A percentile compares a stretch with the other conserved stretches of the same genome.
These are phyloP conservation scores for Debaryomyces psychrophilus DNA, from an alignment of 1,139 yeast genomes.

Conservation along the genomic window DNA sequence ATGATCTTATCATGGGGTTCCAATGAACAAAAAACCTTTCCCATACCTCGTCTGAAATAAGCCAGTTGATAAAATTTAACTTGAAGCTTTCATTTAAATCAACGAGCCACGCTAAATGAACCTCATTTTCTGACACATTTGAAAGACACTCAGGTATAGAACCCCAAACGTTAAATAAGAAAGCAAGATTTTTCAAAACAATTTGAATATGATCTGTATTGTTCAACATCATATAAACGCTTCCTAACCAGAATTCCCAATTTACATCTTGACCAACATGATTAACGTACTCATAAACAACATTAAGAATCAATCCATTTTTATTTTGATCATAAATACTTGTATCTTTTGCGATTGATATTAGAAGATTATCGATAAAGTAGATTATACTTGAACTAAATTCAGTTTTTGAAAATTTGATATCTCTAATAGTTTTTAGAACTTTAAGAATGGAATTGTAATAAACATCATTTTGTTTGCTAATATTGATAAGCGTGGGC, in stretches of 20 bases:
- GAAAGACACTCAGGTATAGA: constrained; percentile 52
- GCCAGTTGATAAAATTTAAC: constrained; percentile 55
- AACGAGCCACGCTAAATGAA: constrained; percentile 33
- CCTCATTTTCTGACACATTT: constrained; percentile 4
- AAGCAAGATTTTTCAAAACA: constrained; percentile 63
- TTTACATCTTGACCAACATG: constrained; percentile 47
- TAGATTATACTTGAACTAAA: constrained; percentile 15
- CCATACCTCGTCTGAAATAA: constrained; percentile 55
- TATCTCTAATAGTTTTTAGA: constrained; percentile 51
- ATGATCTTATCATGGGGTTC: constrained; percentile 75
- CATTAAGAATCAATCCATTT: constrained; percentile 49
- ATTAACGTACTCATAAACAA: constrained; percentile 50
- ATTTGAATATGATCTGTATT: constrained; percentile 64
- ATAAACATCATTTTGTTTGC: constrained; percentile 35
- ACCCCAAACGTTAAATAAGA: constrained; percentile 76
- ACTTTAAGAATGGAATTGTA: constrained; percentile 44
- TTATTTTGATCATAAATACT: constrained; percentile 49
- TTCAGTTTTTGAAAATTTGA: constrained; percentile 27
- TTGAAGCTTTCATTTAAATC: constrained; percentile 44
- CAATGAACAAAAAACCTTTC: constrained; percentile 69
- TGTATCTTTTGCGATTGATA: constrained; percentile 42
- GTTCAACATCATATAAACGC: constrained; percentile 58
- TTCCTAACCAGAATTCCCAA: constrained; percentile 80
- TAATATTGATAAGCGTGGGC: constrained; percentile 8
- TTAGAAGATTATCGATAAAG: constrained; percentile 37